A percentile compares a stretch with the other conserved stretches of the same genome.
These are phyloP conservation scores for Rhododendron griersonianum DNA, from an alignment of 148 eudicot species.

Conservation along the genomic window DNA sequence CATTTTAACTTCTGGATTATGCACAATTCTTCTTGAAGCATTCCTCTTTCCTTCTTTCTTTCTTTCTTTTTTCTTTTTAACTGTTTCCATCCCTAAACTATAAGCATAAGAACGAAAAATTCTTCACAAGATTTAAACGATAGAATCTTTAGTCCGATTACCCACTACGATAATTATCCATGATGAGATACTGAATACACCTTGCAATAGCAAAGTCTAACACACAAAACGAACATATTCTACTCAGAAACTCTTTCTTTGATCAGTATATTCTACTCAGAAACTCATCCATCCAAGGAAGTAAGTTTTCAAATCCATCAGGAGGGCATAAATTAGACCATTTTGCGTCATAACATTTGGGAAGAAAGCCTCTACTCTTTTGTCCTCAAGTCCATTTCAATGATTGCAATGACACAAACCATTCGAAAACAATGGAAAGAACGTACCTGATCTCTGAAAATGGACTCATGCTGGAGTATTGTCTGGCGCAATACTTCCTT, in stretches of 20 bases:
- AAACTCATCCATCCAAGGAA: slow-evolving; percentile 2
- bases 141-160: background rate
- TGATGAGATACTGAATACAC: background rate
- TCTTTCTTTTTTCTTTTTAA: background rate
- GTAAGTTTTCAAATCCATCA: background rate
- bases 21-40: no score
- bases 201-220: background rate
- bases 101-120: background rate
- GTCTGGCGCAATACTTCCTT: slow-evolving; percentile 52
- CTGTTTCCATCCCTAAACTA: background rate
- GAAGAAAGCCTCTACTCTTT: background rate
- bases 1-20: background rate
- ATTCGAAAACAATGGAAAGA: background rate
- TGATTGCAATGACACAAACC: background rate
- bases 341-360: no score
- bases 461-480: slow-evolving; percentile 50
- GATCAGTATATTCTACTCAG: no score
- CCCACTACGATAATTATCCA: background rate
- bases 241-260: no score
- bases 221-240: background rate
- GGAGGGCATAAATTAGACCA: background rate
- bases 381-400: background rate
- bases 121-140: background rate
- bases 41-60: background rate
- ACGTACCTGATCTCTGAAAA: slow-evolving; percentile 55